Base-by-base conservation (phyloP, 2,329 filamentous ascomycete genomes). In the Chrysoporthe cubensis region DNA sequence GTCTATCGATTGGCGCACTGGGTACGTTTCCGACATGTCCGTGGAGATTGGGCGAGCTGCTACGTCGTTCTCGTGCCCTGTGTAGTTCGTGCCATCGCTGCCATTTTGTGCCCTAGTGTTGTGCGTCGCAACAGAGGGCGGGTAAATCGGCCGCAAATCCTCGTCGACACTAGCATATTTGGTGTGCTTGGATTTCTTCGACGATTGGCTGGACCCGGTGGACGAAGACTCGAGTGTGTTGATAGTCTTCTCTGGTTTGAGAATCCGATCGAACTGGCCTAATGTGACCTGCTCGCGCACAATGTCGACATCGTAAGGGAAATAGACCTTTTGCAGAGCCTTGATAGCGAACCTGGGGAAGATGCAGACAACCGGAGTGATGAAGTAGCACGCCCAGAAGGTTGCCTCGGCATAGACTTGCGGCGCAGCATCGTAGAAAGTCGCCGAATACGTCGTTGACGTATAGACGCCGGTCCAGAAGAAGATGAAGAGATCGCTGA, bases 391-490 rank as follows among this genome's bases (percentile, higher is more conserved):
- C 21, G 92, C 90, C 96, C 96, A 99, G 82, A 97, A 99, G 1
- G 89, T 89, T 56, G 95, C 83, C 69, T 93, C 85, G 40, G 88
- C 88, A 72, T 97, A 98, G 11, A 96, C 88, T 79, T 98, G 88
- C 1, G 86, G 80, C 4, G 89, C 95, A 2, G 92, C 87, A 71
- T 91, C 84, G 81, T 95, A 97, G 79, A 98, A 89, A 43, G 78
- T 80, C 4, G 74, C 79, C 0, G 86, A 80, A 63, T 79, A 83
- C 6, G 80, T 82, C 50, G 81, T 81, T 3, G 84, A 78, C 0
- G 86, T 86, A 80, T 96, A 99, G 48, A 97, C 86, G 42, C 94
- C 96, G 6, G 96, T 97, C 94, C 96, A 98, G 82, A 97, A 91
- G 84, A 94, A 99, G 75, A 98, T 88, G 74, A 97, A 87, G 42